Conservation (phyloP, 2,329 filamentous ascomycete species). For the Ploettnerulaceae sp. region DNA sequence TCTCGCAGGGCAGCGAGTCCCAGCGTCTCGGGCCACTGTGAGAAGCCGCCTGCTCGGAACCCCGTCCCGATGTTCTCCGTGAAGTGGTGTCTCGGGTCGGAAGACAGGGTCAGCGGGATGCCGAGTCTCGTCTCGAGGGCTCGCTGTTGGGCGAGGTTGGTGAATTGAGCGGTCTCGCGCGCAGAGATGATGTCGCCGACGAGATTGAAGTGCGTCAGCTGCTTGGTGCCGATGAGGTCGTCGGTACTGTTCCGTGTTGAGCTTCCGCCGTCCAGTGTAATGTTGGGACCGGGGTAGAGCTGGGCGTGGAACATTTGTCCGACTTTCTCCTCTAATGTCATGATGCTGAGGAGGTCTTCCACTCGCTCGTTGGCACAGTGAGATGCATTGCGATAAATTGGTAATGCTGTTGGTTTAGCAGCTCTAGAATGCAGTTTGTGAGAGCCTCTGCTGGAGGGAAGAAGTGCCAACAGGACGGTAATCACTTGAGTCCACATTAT, state of each 20-base stretch:
- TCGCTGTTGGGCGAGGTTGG: not conserved
- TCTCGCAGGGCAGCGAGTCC: not conserved
- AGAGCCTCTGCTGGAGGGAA: too few species aligned
- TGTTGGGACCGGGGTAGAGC: not conserved
- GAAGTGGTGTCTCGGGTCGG: not conserved
- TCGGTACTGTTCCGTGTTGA: not conserved
- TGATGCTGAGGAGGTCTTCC: not conserved
- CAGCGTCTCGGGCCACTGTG: not conserved
- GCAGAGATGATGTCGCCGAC: not conserved
- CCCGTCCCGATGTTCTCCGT: not conserved
- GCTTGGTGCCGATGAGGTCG: not conserved
- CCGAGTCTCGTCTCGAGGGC: not conserved
- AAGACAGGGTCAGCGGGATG: not conserved
- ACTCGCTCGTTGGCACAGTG: not conserved
- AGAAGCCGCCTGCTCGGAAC: not conserved
- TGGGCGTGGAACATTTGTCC: not conserved
- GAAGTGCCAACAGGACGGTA: too few species aligned
- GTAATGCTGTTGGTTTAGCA: too few species aligned
- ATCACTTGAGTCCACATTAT: too few species aligned
- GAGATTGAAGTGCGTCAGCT: constrained; percentile 1
- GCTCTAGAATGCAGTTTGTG: too few species aligned
- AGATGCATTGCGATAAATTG: too few species aligned
- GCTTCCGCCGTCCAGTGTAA: not conserved
- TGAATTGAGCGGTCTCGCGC: not conserved
- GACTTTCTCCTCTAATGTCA: not conserved